Percentiles rank a stretch among this genome's conserved stretches.
phyloP scores from a whole-genome alignment of 2,329 filamentous ascomycete genomes.

The Sporothrix curviconia region DNA sequence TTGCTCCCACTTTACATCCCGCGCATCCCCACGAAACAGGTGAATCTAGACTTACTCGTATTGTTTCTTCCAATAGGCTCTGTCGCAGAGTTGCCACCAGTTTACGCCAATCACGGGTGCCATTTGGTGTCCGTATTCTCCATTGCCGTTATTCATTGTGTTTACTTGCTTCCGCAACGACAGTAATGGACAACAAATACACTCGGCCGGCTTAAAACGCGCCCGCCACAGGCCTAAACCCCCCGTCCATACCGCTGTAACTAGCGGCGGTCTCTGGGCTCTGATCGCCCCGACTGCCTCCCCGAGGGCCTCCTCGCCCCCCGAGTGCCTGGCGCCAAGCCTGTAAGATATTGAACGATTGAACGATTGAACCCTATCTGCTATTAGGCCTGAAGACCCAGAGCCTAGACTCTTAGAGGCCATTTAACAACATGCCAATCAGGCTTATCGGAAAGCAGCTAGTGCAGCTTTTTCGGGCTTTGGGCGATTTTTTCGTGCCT shows the following conservation, averaged over 20 bases:
- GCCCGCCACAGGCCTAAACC: neutral
- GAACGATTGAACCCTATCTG: too few species aligned
- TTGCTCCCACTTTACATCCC: too few species aligned
- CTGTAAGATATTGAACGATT: too few species aligned
- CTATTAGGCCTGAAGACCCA: too few species aligned
- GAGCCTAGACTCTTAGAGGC: neutral
- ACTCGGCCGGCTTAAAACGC: constrained; percentile 3
- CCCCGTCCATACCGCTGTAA: neutral
- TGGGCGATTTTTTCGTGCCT: neutral
- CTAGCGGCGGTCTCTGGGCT: neutral
- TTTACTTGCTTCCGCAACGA: neutral
- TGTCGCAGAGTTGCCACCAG: too few species aligned
- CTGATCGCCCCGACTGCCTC: neutral
- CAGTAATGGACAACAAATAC: constrained; percentile 3
- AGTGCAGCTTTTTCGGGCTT: neutral
- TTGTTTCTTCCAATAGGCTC: too few species aligned
- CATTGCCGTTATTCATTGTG: neutral
- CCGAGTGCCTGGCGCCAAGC: too few species aligned
- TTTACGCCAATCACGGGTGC: too few species aligned
- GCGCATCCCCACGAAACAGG: too few species aligned
- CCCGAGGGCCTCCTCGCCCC: too few species aligned
- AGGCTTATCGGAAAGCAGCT: neutral
- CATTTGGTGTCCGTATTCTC: neutral
- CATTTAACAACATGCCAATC: too few species aligned
- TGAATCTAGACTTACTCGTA: too few species aligned